Evolutionary conservation across 2,329 filamentous ascomycete genomes (phyloP).

Genomic region (Fusarium sororula): DNA sequence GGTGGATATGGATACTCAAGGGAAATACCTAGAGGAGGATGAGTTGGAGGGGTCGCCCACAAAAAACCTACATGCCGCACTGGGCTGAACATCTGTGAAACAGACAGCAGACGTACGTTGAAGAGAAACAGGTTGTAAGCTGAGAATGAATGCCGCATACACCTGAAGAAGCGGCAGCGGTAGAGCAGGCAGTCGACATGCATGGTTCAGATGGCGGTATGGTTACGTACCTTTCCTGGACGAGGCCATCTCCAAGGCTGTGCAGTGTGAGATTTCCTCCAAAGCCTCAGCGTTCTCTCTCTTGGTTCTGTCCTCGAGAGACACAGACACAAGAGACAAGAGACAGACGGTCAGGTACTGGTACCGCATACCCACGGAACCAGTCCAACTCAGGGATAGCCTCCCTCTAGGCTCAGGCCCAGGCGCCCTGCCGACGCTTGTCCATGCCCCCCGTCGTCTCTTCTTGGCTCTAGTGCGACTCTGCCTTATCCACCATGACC

Average conservation of each 20-base stretch:
- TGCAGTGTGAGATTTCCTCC: conserved; percentile 9
- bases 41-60: conserved; percentile 28
- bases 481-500: conserved; percentile 28
- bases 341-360: conserved; percentile 15
- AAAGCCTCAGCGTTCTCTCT: conserved; percentile 6
- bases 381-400: conserved; percentile 25
- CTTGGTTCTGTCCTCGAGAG: neutral
- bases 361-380: neutral
- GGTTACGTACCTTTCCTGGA: conserved; percentile 28
- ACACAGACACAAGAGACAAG: neutral
- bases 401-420: conserved; percentile 33
- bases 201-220: conserved; percentile 28
- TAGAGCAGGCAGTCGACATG: neutral
- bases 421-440: conserved; percentile 37
- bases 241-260: conserved; percentile 9
- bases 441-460: conserved; percentile 31
- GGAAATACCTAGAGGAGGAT: neutral
- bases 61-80: conserved; percentile 33
- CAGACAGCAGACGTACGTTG: neutral
- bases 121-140: neutral
- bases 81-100: conserved; percentile 19
- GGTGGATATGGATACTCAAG: conserved; percentile 10
- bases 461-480: conserved; percentile 31
- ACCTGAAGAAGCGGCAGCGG: neutral
- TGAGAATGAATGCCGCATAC: conserved; percentile 1